These are phyloP conservation scores for Leishmania braziliensis DNA, from an alignment of 208 protist species.

Conservation along the genomic window DNA sequence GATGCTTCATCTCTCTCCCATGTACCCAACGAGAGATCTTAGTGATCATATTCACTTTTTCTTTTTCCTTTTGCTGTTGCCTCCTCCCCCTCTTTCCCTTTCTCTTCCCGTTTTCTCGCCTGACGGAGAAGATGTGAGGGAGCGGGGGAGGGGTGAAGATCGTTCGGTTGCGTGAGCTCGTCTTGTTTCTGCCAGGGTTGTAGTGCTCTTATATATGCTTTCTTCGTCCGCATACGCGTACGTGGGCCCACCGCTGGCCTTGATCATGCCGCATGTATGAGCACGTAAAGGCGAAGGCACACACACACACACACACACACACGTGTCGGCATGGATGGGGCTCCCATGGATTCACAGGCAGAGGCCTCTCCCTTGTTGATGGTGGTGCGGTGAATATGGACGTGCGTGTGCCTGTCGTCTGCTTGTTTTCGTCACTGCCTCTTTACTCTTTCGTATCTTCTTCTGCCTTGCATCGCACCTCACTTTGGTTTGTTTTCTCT, in stretches of 20 bases:
- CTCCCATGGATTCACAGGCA: neutral
- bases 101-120: neutral
- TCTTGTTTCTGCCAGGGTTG: neutral
- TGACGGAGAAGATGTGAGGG: neutral
- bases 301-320: neutral
- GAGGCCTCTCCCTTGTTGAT: neutral
- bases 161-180: no score
- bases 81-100: neutral
- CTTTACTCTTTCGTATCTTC: neutral
- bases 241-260: neutral
- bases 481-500: neutral
- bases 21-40: neutral
- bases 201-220: neutral
- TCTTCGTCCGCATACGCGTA: neutral
- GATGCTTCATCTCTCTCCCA: neutral
- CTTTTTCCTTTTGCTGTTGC: neutral
- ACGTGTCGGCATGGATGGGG: neutral
- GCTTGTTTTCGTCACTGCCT: slow-evolving; percentile 13
- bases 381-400: neutral
- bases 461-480: neutral
- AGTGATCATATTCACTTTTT: neutral
- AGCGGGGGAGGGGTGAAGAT: neutral
- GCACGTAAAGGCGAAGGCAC: neutral
- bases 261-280: neutral
- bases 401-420: neutral